Percentiles rank a stretch among this genome's conserved stretches.
These are phyloP conservation scores for Xylaria sp. DNA, from an alignment of 2,329 filamentous ascomycete species.

Conservation along the genomic window DNA sequence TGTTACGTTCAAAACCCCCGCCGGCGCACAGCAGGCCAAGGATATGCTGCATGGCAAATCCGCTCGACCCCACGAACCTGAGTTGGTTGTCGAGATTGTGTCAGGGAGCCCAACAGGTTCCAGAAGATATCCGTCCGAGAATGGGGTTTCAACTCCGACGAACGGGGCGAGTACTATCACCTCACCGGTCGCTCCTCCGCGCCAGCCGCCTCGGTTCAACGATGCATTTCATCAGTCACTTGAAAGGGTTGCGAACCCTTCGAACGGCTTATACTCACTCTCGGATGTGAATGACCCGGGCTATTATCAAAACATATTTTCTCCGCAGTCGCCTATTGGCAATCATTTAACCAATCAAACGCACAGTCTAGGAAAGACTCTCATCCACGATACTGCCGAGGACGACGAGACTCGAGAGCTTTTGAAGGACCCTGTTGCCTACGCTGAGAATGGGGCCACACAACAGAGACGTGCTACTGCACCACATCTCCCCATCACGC, in stretches of 20 bases:
- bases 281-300: constrained; percentile 71
- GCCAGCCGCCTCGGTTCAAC: constrained; percentile 70
- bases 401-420: constrained; percentile 78
- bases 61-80: constrained; percentile 61
- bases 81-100: constrained; percentile 72
- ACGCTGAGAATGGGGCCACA: constrained; percentile 74
- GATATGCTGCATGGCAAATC: constrained; percentile 67
- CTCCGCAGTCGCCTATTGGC: constrained; percentile 77
- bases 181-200: constrained; percentile 59
- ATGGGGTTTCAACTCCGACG: constrained; percentile 53
- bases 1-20: constrained; percentile 62
- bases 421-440: constrained; percentile 77
- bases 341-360: constrained; percentile 73
- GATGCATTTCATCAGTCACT: constrained; percentile 70
- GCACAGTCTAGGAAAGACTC: constrained; percentile 73
- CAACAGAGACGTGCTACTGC: constrained; percentile 75
- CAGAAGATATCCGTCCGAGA: constrained; percentile 66
- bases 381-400: constrained; percentile 75
- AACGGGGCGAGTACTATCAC: constrained; percentile 56
- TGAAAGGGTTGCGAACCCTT: constrained; percentile 71
- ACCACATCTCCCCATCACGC: constrained; percentile 75
- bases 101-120: constrained; percentile 53
- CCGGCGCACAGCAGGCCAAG: constrained; percentile 67
- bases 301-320: constrained; percentile 73
- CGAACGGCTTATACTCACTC: constrained; percentile 64